Conservation (phyloP, 805 yeast genomes). For the Komagataella ulmi region DNA sequence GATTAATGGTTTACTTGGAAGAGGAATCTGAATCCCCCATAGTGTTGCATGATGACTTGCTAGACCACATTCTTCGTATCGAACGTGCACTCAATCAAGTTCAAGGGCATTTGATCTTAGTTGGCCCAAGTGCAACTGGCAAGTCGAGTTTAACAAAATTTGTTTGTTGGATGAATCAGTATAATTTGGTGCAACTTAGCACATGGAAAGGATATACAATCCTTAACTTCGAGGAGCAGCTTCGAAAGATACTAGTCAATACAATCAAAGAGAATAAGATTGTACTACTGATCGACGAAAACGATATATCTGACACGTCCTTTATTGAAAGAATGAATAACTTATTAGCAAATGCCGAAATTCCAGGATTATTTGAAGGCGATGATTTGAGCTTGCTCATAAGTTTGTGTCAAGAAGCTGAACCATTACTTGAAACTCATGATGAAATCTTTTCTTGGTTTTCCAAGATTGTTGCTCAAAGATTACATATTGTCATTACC, state of each 20-base stretch:
- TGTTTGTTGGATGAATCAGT: slow-evolving; percentile 87
- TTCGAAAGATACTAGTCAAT: slow-evolving; percentile 39
- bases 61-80: slow-evolving; percentile 65
- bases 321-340: slow-evolving; percentile 90
- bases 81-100: slow-evolving; percentile 74
- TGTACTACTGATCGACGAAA: slow-evolving; percentile 72
- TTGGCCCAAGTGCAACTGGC: slow-evolving; percentile 78
- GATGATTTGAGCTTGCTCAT: slow-evolving; percentile 48
- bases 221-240: slow-evolving; percentile 50
- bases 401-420: slow-evolving; percentile 39
- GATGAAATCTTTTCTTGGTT: slow-evolving; percentile 74
- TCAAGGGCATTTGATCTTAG: slow-evolving; percentile 82
- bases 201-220: slow-evolving; percentile 42
- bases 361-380: slow-evolving; percentile 78
- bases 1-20: slow-evolving; percentile 62
- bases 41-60: slow-evolving; percentile 52
- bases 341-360: slow-evolving; percentile 82
- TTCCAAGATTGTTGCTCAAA: slow-evolving; percentile 45
- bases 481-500: slow-evolving; percentile 76
- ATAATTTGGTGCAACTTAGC: slow-evolving; percentile 42
- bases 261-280: slow-evolving; percentile 45
- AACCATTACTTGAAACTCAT: slow-evolving; percentile 45
- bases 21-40: slow-evolving; percentile 56
- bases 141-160: slow-evolving; percentile 64
- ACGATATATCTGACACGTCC: slow-evolving; percentile 59